Percentiles rank a stretch among this genome's conserved stretches.
These are phyloP conservation scores for Aspergillus ibericus DNA, from an alignment of 2,329 filamentous ascomycete species.

Conservation along the genomic window DNA sequence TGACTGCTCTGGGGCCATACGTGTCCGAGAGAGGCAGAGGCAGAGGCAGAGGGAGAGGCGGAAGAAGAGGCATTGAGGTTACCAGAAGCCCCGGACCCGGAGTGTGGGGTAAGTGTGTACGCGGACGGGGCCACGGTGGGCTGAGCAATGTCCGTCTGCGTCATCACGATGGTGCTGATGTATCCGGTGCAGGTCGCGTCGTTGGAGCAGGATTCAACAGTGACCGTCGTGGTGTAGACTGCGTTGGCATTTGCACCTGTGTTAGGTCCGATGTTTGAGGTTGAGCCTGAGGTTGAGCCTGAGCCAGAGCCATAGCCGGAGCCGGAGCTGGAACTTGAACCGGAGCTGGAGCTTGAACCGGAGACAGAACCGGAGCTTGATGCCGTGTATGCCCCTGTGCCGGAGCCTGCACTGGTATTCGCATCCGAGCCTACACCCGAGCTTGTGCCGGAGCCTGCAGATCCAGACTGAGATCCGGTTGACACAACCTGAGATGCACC, in stretches of 20 bases:
- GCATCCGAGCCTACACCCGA: neutral
- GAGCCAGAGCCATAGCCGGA: neutral
- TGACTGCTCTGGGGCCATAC: neutral
- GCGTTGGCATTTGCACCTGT: neutral
- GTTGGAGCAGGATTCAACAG: constrained; percentile 15
- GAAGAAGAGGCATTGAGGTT: neutral
- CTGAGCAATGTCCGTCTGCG: neutral
- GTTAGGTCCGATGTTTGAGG: neutral
- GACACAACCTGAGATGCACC: neutral
- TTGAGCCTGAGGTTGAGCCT: neutral
- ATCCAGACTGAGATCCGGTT: neutral
- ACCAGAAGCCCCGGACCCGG: neutral
- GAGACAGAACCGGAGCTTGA: neutral
- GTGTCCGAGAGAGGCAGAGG: neutral
- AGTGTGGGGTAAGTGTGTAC: neutral
- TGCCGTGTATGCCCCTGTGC: neutral
- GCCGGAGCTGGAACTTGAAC: neutral
- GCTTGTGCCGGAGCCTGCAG: neutral
- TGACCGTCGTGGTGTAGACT: constrained; percentile 14
- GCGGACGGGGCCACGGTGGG: neutral
- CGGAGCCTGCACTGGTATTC: too few species aligned
- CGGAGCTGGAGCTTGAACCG: neutral
- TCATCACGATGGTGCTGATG: constrained; percentile 20
- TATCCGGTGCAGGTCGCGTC: constrained; percentile 15
- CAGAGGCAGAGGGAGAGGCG: neutral